Percentiles rank a stretch among this genome's conserved stretches.
These are phyloP conservation scores for Prosopis cineraria DNA, from an alignment of 306 rosid species.

Conservation along the genomic window DNA sequence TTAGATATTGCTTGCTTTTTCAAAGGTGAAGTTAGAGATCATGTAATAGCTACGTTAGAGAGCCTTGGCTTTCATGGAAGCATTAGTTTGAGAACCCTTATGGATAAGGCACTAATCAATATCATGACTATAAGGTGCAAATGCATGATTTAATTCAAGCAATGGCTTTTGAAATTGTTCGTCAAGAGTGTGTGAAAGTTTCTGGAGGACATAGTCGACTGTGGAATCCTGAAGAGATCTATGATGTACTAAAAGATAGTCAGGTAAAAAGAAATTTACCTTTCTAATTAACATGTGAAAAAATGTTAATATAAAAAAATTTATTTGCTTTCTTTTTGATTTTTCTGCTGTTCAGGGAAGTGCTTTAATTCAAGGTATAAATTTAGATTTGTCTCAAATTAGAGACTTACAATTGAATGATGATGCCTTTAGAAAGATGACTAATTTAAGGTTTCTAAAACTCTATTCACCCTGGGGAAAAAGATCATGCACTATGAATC, in stretches of 20 bases:
- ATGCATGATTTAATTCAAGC: constrained; percentile 39
- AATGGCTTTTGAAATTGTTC: constrained; percentile 20
- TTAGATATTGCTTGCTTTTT: too few relatives aligned
- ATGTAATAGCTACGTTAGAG: constrained; percentile 5
- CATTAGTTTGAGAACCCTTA: neutral
- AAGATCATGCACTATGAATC: neutral
- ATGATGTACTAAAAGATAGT: neutral
- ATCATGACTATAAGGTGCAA: neutral
- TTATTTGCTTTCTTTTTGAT: neutral
- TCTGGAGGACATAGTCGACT: neutral
- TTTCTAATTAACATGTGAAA: neutral
- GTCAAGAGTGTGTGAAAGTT: neutral
- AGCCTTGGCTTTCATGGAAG: neutral
- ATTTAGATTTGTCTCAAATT: constrained; percentile 9
- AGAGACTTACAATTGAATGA: neutral
- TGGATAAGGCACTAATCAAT: constrained; percentile 16
- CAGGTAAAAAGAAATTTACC: neutral
- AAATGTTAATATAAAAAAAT: neutral
- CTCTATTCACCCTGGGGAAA: neutral
- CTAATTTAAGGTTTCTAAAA: constrained; percentile 14
- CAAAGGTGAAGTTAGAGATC: neutral
- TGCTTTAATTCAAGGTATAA: constrained; percentile 20
- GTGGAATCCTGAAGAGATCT: neutral
- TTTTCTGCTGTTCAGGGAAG: constrained; percentile 6
- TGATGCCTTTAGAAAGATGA: constrained; percentile 28